Conservation (phyloP, 176 grass and related monocot genomes). For the Carex scoparia region DNA sequence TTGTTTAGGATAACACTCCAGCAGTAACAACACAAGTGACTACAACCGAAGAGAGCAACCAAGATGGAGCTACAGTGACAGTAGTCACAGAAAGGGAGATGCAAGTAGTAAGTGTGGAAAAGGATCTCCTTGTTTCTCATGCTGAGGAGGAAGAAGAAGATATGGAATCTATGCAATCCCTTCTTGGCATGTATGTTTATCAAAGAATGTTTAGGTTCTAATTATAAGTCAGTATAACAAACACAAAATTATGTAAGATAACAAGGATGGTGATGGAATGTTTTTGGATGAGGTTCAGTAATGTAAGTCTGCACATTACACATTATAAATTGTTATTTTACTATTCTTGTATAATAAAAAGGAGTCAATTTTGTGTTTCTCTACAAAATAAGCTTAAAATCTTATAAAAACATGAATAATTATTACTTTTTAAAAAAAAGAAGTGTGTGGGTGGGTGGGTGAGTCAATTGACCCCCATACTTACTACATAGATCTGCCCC, state of each 20-base stretch:
- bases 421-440: too few species aligned
- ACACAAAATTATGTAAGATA: neutral
- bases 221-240: neutral
- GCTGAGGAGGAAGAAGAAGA: conserved; percentile 95
- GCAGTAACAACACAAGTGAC: conserved; percentile 28
- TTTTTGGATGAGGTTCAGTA: too few species aligned
- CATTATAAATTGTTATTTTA: too few species aligned
- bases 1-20: conserved; percentile 80
- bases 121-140: conserved; percentile 81
- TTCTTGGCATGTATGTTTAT: conserved; percentile 77
- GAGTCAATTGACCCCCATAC: too few species aligned
- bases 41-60: conserved; percentile 48
- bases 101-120: conserved; percentile 94
- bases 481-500: too few species aligned
- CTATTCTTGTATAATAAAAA: too few species aligned
- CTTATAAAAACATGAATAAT: too few species aligned
- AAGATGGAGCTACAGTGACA: conserved; percentile 55
- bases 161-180: conserved; percentile 93
- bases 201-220: neutral
- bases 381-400: too few species aligned
- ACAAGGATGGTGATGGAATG: too few species aligned
- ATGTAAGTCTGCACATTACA: too few species aligned
- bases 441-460: too few species aligned
- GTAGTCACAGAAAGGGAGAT: conserved; percentile 64
- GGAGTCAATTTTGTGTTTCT: too few species aligned